A percentile compares a stretch with the other conserved stretches of the same genome.
phyloP scores from a whole-genome alignment of 2,329 filamentous ascomycete species.

The Talaromyces amestolkiae region DNA sequence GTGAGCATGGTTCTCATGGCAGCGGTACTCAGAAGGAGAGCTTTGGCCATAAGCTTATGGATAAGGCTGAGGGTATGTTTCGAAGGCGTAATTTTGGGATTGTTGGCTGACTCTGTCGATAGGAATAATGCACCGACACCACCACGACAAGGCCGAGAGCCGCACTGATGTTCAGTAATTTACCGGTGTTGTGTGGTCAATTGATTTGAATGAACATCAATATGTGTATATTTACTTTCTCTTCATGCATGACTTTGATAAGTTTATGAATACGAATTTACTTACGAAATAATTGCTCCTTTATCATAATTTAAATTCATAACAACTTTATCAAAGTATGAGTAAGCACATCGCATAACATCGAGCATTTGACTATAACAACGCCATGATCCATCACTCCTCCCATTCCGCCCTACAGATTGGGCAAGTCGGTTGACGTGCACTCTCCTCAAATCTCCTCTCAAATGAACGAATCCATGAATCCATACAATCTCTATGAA shows the following conservation, averaged over 20 bases:
- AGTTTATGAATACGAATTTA: background rate
- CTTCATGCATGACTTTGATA: background rate
- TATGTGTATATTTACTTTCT: background rate
- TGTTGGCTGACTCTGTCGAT: background rate
- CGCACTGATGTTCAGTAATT: background rate
- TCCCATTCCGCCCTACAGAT: constrained; percentile 14
- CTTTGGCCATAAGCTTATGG: constrained; percentile 12
- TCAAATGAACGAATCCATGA: background rate
- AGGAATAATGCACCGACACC: constrained; percentile 12
- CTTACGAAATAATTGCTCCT: background rate
- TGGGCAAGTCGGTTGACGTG: constrained; percentile 5
- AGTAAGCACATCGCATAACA: no score
- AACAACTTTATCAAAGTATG: no score
- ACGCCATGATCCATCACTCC: background rate
- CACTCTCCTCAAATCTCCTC: background rate
- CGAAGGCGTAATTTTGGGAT: no score
- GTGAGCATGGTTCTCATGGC: background rate
- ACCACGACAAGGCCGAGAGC: constrained; percentile 2
- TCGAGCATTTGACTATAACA: background rate
- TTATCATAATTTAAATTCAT: no score
- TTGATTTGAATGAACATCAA: no score
- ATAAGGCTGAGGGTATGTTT: constrained; percentile 16
- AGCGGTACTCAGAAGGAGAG: constrained; percentile 9
- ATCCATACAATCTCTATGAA: constrained; percentile 12
- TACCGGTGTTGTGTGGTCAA: no score